Conservation (phyloP, 75 land plant genomes). For the Sequoia sempervirens region DNA sequence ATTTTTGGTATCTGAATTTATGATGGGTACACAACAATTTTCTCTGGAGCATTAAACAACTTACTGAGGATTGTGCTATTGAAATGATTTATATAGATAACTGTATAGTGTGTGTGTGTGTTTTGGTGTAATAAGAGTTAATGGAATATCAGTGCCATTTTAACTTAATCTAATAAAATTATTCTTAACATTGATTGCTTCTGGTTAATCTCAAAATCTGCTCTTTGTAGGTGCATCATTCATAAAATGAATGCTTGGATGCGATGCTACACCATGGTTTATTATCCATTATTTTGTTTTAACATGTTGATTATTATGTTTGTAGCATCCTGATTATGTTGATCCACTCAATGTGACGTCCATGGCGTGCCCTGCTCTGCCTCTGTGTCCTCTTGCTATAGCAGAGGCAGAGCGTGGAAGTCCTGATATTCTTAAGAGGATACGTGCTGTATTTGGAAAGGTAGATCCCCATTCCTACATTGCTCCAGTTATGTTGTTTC, state of each 20-base stretch:
- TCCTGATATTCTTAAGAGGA: constrained; percentile 81
- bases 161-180: background rate
- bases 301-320: constrained; percentile 2
- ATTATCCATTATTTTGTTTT: background rate
- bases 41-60: background rate
- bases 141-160: background rate
- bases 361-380: constrained; percentile 98
- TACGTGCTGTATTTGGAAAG: constrained; percentile 85
- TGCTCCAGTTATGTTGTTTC: background rate
- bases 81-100: background rate
- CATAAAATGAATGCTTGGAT: background rate
- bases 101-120: background rate
- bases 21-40: background rate
- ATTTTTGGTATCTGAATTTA: background rate
- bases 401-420: constrained; percentile 98
- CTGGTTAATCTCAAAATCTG: background rate
- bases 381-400: constrained; percentile 92
- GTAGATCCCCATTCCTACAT: constrained; percentile 22
- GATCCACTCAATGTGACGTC: constrained; percentile 87
- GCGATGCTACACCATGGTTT: background rate
- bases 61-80: background rate
- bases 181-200: background rate
- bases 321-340: constrained; percentile 68
- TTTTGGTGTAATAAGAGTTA: background rate
- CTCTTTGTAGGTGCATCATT: background rate